Evolutionary conservation across 768 basidiomycete species (phyloP).

Genomic region (Phlebiopsis flavidoalba): DNA sequence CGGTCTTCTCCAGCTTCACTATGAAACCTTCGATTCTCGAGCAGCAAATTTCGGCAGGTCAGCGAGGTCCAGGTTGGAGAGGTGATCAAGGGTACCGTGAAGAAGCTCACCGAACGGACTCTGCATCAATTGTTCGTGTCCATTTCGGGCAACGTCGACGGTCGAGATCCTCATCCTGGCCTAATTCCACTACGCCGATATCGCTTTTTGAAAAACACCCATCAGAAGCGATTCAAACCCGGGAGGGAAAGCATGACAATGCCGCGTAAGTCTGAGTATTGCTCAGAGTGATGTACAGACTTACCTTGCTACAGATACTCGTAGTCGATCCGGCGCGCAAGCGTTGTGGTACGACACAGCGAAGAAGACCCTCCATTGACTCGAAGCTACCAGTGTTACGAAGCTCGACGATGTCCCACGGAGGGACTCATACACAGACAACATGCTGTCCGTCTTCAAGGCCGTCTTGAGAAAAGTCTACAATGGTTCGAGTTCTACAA

Average conservation of each 20-base stretch:
- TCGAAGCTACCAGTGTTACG: slow-evolving; percentile 70
- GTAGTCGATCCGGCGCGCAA: slow-evolving; percentile 76
- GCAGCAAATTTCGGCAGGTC: slow-evolving; percentile 81
- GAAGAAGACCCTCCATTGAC: slow-evolving; percentile 84
- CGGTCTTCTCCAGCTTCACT: slow-evolving; percentile 83
- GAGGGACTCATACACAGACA: slow-evolving; percentile 69
- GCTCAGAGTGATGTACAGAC: slow-evolving; percentile 1
- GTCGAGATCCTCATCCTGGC: slow-evolving; percentile 93
- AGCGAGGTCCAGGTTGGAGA: slow-evolving; percentile 83
- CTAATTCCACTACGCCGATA: slow-evolving; percentile 94
- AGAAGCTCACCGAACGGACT: slow-evolving; percentile 60
- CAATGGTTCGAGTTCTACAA: slow-evolving; percentile 93
- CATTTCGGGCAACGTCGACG: slow-evolving; percentile 83
- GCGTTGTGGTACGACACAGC: slow-evolving; percentile 82
- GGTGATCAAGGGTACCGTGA: slow-evolving; percentile 81
- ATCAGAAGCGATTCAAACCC: slow-evolving; percentile 80
- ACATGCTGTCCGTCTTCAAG: slow-evolving; percentile 80
- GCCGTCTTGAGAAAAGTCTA: slow-evolving; percentile 73
- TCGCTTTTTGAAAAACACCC: slow-evolving; percentile 92
- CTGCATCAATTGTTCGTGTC: slow-evolving; percentile 73
- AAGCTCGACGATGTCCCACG: slow-evolving; percentile 60
- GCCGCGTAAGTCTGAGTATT: slow-evolving; percentile 52
- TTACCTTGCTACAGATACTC: slow-evolving; percentile 51
- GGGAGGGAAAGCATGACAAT: slow-evolving; percentile 82
- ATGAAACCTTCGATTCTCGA: slow-evolving; percentile 77